These are phyloP conservation scores for Penicillium mononematosum DNA, from an alignment of 495 filamentous ascomycete genomes.

Conservation along the genomic window DNA sequence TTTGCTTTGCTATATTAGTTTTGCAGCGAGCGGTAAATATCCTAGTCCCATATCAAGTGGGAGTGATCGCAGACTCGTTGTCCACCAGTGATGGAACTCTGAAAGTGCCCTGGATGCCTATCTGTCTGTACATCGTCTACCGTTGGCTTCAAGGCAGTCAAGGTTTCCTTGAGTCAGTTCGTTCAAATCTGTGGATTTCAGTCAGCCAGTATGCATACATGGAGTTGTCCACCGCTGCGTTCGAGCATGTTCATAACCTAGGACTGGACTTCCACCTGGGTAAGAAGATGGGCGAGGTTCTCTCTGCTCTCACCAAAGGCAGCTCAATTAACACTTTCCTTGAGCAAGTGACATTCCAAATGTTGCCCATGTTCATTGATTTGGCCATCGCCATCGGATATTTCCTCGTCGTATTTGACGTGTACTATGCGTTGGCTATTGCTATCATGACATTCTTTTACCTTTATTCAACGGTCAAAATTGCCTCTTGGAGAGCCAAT, in stretches of 20 bases:
- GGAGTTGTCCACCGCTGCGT: conserved; percentile 76
- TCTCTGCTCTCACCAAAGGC: conserved; percentile 81
- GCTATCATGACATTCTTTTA: conserved; percentile 76
- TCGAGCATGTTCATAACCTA: conserved; percentile 81
- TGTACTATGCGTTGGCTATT: conserved; percentile 75
- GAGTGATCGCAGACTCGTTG: conserved; percentile 1
- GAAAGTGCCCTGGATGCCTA: conserved; percentile 43
- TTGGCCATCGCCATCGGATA: conserved; percentile 74
- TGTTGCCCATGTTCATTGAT: conserved; percentile 80
- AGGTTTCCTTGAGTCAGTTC: conserved; percentile 49
- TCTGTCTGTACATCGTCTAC: conserved; percentile 65
- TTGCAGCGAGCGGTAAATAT: conserved; percentile 78
- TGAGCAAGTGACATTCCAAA: conserved; percentile 77
- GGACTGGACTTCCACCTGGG: conserved; percentile 84
- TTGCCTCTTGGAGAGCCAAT: conserved; percentile 75
- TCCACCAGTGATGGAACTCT: neutral
- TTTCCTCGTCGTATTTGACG: conserved; percentile 69
- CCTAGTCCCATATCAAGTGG: conserved; percentile 67
- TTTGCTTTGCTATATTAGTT: conserved; percentile 76
- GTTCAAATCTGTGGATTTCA: conserved; percentile 75
- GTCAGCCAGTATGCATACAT: conserved; percentile 78
- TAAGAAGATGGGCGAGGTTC: conserved; percentile 81
- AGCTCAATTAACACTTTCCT: conserved; percentile 81
- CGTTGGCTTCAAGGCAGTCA: conserved; percentile 74
- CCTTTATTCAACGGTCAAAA: conserved; percentile 76